These are phyloP conservation scores for Mediolabrus comicus DNA, from an alignment of 108 stramenopile species.

Conservation along the genomic window DNA sequence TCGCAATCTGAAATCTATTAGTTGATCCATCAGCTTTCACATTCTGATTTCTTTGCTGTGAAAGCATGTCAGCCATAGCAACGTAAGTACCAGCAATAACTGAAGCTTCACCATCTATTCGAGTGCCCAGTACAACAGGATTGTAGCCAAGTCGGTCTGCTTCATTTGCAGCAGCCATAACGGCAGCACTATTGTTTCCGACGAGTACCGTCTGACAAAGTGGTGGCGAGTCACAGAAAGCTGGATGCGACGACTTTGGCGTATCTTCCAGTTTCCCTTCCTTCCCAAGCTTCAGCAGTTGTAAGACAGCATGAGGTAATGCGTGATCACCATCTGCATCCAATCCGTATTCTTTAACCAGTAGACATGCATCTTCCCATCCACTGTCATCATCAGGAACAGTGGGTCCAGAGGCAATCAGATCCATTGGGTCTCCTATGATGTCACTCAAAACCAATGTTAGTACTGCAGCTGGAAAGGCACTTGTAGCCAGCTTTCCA, in stretches of 20 bases:
- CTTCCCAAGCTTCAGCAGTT: conserved; percentile 25
- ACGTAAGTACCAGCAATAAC: conserved; percentile 66
- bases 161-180: conserved; percentile 65
- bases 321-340: conserved; percentile 32
- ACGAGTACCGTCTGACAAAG: conserved; percentile 63
- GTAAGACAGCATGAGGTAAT: conserved; percentile 28
- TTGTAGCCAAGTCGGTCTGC: conserved; percentile 70
- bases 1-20: conserved; percentile 28
- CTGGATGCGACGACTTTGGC: conserved; percentile 50
- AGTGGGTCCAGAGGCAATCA: conserved; percentile 88
- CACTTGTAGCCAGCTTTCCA: conserved; percentile 59
- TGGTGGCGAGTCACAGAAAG: conserved; percentile 32
- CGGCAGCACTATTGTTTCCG: conserved; percentile 79
- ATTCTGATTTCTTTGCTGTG: conserved; percentile 30
- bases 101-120: conserved; percentile 77
- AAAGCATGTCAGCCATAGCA: conserved; percentile 71
- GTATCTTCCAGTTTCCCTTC: conserved; percentile 51
- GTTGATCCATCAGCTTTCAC: neutral
- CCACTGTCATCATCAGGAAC: conserved; percentile 66
- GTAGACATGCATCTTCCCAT: conserved; percentile 56
- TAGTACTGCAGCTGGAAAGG: conserved; percentile 61
- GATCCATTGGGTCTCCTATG: conserved; percentile 87
- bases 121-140: conserved; percentile 75
- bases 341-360: conserved; percentile 60
- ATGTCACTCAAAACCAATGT: conserved; percentile 74